Base-by-base conservation (phyloP, 345 rosid species). In the Theobroma cacao region DNA sequence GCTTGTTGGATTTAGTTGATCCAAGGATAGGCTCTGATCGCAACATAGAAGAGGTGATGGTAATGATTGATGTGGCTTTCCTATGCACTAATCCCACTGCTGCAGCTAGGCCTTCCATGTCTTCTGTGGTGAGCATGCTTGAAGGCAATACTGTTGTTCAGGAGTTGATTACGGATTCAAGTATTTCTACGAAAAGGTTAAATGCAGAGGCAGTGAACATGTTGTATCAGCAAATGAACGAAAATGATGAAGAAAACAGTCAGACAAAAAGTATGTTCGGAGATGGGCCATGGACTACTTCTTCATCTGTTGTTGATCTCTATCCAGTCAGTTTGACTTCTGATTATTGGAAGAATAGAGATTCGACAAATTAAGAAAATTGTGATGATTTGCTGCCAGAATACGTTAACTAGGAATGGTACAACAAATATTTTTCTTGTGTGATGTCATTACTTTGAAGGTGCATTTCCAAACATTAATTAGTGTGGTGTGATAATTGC, bases 101-200 rank as follows among this genome's bases (percentile, higher is more conserved):
- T 1, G 24, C 80, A 4, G 82, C 61, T 15, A 84, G 93, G 75
- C 93, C 93, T n/a, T 20, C 86, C 0, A 88, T 90, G 91, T 85
- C 93, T 31, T 75, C 87, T 20, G 91, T 90, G 4, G 89, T 90
- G 53, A 88, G 88, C 74, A 83, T 88, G 82, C 89, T 88, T 2
- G 89, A 90, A 87, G 93, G 90, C 34, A 82, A 61, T 53, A 18
- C 56, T 31, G 28, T 26, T 11, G 28, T 75, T 10, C 17, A 7
- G 15, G 58, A 60, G 40, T 5, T 75, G 13, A 7, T 33, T 75
- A 6, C 18, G 0, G 24, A 62, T 60, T 47, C 56, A 40, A 59
- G 53, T 31, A 1, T 60, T 24, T 62, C 56, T 2, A 43, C 28
- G 2, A 75, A 76, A n/a, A 78, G 80, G 43, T 72, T 62, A 47